Conservation (phyloP, 371 early-diverging fungal genomes). For the Apophysomyces sp. region DNA sequence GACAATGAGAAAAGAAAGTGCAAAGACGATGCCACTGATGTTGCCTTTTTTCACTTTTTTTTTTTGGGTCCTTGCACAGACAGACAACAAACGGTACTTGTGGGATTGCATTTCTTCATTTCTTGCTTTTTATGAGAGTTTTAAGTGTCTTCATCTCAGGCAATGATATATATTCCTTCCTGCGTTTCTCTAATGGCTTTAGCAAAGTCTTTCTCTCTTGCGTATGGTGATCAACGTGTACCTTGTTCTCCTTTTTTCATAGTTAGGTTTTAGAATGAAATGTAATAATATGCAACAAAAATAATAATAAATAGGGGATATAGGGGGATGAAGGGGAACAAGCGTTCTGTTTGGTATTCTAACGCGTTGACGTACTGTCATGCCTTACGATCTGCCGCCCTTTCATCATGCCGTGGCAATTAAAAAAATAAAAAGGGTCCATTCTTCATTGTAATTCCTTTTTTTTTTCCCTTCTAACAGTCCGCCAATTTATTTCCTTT, state of each 20-base stretch:
- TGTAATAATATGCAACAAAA: constrained; percentile 2
- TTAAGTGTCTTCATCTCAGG: too few relatives aligned
- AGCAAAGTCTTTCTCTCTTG: background rate
- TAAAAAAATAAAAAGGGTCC: background rate
- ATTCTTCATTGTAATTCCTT: background rate
- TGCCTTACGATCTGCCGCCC: background rate
- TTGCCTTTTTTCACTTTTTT: constrained; percentile 3
- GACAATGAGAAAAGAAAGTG: background rate
- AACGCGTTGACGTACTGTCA: background rate
- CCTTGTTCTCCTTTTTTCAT: background rate
- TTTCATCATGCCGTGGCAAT: background rate
- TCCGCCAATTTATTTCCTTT: constrained; percentile 1
- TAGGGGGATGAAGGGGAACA: background rate
- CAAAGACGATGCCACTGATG: background rate
- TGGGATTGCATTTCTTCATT: background rate
- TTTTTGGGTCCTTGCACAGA: background rate
- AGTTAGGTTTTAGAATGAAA: constrained; percentile 2
- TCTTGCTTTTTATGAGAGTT: background rate
- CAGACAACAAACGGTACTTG: background rate
- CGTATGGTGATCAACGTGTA: constrained; percentile 3
- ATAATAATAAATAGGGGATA: constrained; percentile 3
- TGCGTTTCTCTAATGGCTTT: background rate
- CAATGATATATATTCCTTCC: too few relatives aligned
- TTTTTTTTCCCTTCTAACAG: background rate
- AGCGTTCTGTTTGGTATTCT: constrained; percentile 1